A percentile compares a stretch with the other conserved stretches of the same genome.
Conservation (phyloP, 768 basidiomycete genomes). For the Melanogaster broomeanus region DNA sequence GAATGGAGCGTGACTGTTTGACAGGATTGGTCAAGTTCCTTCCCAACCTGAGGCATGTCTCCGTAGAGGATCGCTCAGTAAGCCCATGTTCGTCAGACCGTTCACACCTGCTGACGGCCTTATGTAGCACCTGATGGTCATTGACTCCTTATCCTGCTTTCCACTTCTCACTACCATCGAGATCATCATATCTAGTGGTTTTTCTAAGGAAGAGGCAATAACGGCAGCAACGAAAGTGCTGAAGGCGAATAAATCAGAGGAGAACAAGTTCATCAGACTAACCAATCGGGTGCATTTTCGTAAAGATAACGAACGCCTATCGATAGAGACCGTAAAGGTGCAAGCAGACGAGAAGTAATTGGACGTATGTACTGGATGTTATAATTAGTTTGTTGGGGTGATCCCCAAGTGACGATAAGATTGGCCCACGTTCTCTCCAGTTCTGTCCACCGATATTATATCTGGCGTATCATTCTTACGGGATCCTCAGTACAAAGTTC, state of each 20-base stretch:
- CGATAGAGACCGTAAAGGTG: conserved; percentile 4
- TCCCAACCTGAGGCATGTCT: conserved; percentile 8
- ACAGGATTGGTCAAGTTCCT: conserved; percentile 7
- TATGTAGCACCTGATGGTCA: too few relatives aligned
- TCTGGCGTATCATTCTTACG: too few relatives aligned
- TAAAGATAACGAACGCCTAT: background rate
- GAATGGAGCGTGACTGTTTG: background rate
- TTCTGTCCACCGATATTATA: too few relatives aligned
- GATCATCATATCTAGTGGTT: background rate
- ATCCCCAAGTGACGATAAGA: background rate
- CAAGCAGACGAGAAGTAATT: background rate
- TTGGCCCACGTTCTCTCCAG: too few relatives aligned
- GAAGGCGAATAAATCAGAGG: conserved; percentile 7
- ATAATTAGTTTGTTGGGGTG: background rate
- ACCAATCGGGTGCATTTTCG: too few relatives aligned
- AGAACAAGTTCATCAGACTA: conserved; percentile 5
- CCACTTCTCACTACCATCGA: conserved; percentile 5
- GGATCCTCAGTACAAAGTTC: too few relatives aligned
- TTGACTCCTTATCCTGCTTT: background rate
- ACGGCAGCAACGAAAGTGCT: background rate
- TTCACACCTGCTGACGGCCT: background rate
- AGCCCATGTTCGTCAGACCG: background rate
- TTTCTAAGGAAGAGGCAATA: too few relatives aligned
- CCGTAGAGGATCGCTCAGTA: background rate
- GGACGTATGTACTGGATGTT: too few relatives aligned